These are phyloP conservation scores for Metarhizium brunneum DNA, from an alignment of 2,329 filamentous ascomycete species.

Conservation along the genomic window DNA sequence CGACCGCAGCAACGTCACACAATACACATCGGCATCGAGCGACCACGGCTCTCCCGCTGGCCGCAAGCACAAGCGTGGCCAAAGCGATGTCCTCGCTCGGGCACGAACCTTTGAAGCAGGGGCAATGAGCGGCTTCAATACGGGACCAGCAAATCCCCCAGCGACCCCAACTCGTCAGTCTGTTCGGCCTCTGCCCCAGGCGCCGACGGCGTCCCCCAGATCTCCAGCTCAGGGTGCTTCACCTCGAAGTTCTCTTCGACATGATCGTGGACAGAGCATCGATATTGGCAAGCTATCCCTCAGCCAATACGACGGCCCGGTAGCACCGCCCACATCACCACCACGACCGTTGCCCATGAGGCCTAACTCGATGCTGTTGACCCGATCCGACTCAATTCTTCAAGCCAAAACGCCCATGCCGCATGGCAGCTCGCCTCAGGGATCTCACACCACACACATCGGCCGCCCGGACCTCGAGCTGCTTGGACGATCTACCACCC, in stretches of 20 bases:
- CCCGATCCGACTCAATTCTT: conserved; percentile 45
- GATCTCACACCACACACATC: conserved; percentile 33
- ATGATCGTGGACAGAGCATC: conserved; percentile 55
- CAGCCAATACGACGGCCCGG: conserved; percentile 29
- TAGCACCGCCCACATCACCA: conserved; percentile 32
- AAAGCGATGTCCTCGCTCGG: conserved; percentile 57
- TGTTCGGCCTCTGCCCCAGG: conserved; percentile 63
- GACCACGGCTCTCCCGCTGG: conserved; percentile 36
- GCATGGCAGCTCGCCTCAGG: conserved; percentile 21
- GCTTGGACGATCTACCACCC: conserved; percentile 80
- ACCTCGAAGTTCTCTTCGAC: conserved; percentile 17
- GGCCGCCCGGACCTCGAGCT: conserved; percentile 67
- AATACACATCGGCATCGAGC: conserved; percentile 64
- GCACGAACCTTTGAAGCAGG: conserved; percentile 38
- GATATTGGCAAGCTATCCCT: conserved; percentile 49
- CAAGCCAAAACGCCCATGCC: conserved; percentile 22
- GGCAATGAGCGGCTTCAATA: conserved; percentile 33
- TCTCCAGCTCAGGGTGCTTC: conserved; percentile 23
- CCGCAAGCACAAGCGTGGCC: conserved; percentile 56
- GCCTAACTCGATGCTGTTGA: conserved; percentile 53
- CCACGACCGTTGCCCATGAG: conserved; percentile 33
- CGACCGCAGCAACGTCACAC: conserved; percentile 46
- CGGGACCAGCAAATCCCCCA: conserved; percentile 54
- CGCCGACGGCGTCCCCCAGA: conserved; percentile 40
- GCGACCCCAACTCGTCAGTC: conserved; percentile 67